Evolutionary conservation across 169 alveolate genomes (phyloP).

Genomic region (Plasmodium fragile): DNA sequence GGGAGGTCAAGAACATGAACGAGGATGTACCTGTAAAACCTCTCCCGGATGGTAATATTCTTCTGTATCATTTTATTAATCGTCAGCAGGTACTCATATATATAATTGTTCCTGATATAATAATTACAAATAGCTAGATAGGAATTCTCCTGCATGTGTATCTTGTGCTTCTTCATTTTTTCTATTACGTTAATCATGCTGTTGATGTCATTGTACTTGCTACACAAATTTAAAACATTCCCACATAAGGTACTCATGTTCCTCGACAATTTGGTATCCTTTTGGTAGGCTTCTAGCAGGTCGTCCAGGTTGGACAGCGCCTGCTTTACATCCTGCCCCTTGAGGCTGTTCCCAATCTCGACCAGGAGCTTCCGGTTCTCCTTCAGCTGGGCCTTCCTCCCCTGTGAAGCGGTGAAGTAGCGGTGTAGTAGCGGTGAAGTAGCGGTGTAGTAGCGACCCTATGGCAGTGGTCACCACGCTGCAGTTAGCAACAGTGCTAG

Average conservation of each 20-base stretch:
- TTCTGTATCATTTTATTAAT: conserved; percentile 74
- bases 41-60: conserved; percentile 48
- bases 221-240: conserved; percentile 54
- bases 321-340: conserved; percentile 23
- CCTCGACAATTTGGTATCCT: conserved; percentile 36
- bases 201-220: conserved; percentile 52
- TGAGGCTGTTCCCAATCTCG: conserved; percentile 74
- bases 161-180: conserved; percentile 41
- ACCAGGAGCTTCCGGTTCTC: conserved; percentile 36
- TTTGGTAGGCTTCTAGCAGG: background rate
- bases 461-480: background rate
- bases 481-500: background rate
- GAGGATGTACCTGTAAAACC: conserved; percentile 51
- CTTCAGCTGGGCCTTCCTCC: background rate
- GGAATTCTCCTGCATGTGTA: conserved; percentile 69
- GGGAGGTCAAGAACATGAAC: conserved; percentile 36
- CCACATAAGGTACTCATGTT: conserved; percentile 70
- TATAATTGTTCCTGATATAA: conserved; percentile 67
- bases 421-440: background rate
- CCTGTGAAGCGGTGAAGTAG: background rate
- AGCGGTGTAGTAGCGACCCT: background rate
- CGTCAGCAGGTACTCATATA: conserved; percentile 56
- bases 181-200: conserved; percentile 36
- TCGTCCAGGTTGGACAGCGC: conserved; percentile 16
- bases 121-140: conserved; percentile 67